A percentile compares a stretch with the other conserved stretches of the same genome.
Conservation (phyloP, 768 basidiomycete genomes). For the Calocybe indica region DNA sequence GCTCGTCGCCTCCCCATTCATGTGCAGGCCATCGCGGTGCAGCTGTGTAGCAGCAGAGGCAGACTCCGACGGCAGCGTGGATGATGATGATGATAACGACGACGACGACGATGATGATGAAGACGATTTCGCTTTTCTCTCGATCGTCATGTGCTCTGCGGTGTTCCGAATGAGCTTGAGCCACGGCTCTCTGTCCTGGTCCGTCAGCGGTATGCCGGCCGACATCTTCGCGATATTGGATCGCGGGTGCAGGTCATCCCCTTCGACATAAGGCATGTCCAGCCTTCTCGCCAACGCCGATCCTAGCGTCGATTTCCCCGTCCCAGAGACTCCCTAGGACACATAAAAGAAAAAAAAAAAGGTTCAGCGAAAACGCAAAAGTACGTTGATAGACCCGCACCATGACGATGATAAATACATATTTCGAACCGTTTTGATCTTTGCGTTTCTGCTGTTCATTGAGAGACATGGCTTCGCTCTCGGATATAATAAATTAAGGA, state of each 20-base stretch:
- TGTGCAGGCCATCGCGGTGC: neutral
- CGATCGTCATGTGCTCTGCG: conserved; percentile 40
- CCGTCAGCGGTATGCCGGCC: conserved; percentile 65
- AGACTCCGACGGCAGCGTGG: no score
- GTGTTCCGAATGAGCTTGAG: conserved; percentile 62
- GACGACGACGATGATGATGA: no score
- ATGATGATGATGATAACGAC: no score
- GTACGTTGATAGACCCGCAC: conserved; percentile 20
- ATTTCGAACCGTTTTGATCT: neutral
- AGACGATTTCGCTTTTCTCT: conserved; percentile 4
- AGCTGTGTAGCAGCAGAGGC: neutral
- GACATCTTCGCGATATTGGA: conserved; percentile 88
- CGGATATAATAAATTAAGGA: no score
- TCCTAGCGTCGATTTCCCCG: conserved; percentile 71
- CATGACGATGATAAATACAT: conserved; percentile 44
- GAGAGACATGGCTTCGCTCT: neutral
- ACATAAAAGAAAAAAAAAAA: neutral
- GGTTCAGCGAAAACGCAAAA: neutral
- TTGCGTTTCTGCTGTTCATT: conserved; percentile 2
- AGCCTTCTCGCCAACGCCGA: conserved; percentile 52
- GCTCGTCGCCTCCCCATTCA: conserved; percentile 1
- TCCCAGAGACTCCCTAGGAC: conserved; percentile 66
- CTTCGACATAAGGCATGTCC: conserved; percentile 78
- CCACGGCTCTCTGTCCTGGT: conserved; percentile 86
- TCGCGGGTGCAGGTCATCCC: conserved; percentile 80